phyloP scores from a whole-genome alignment of 2,329 filamentous ascomycete genomes.

The Colletotrichum simmondsii region DNA sequence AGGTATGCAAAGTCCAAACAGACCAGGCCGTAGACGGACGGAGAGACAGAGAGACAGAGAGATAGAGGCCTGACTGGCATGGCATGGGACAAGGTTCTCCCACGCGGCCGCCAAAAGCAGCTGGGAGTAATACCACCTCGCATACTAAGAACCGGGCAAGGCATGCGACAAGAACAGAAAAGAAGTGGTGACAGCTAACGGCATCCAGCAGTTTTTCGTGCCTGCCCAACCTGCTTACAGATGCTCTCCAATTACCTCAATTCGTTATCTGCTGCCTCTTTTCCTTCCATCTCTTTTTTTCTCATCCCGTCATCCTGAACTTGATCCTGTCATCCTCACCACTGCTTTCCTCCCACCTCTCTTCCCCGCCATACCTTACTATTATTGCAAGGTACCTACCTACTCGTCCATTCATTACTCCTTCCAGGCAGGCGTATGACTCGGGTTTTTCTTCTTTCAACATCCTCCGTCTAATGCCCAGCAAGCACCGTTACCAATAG shows the following conservation, averaged over 20 bases:
- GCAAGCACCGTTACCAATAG: background rate
- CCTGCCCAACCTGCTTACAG: background rate
- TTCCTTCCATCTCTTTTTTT: background rate
- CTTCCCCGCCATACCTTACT: background rate
- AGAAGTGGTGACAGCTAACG: background rate
- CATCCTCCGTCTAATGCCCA: background rate
- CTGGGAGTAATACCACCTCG: background rate
- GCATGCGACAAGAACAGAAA: background rate
- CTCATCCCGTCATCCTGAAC: background rate
- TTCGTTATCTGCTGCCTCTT: no score
- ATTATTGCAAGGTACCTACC: background rate
- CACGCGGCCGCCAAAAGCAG: background rate
- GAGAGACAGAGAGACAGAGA: background rate
- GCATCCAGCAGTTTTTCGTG: background rate
- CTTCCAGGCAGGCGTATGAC: background rate
- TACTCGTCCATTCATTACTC: background rate
- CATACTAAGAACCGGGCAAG: background rate
- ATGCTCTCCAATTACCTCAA: background rate
- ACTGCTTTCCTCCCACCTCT: background rate
- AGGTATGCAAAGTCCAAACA: no score
- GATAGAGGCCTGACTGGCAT: background rate
- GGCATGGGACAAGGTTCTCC: background rate
- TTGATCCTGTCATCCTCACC: background rate
- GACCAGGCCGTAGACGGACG: background rate
- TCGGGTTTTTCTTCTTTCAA: background rate